Percentiles rank a stretch among this genome's conserved stretches.
These are phyloP conservation scores for Phialophora chinensis DNA, from an alignment of 2,329 filamentous ascomycete species.

Conservation along the genomic window DNA sequence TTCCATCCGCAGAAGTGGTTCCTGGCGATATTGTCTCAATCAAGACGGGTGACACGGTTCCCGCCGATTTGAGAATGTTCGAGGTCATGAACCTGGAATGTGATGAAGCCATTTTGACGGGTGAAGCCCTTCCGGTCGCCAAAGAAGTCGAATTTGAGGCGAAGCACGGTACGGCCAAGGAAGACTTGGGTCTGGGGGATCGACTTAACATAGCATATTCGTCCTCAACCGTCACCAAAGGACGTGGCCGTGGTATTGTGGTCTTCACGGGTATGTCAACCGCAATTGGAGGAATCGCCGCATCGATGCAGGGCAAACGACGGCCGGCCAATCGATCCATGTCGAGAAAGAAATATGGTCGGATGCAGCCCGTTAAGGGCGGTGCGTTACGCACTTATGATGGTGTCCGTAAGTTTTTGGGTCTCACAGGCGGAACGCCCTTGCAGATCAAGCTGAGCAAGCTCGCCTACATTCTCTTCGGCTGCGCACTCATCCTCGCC, in stretches of 20 bases:
- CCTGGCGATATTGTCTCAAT: constrained; percentile 62
- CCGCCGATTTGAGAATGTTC: constrained; percentile 62
- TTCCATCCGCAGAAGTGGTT: constrained; percentile 64
- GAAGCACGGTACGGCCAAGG: constrained; percentile 39
- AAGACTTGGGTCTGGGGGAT: constrained; percentile 59
- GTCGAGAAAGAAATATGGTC: constrained; percentile 54
- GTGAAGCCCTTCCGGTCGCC: constrained; percentile 65
- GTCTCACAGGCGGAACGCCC: constrained; percentile 74
- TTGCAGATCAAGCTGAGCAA: constrained; percentile 85
- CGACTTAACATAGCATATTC: constrained; percentile 67
- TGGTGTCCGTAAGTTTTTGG: constrained; percentile 61
- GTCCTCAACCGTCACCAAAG: constrained; percentile 65
- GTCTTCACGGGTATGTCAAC: constrained; percentile 67
- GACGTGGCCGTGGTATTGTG: constrained; percentile 64
- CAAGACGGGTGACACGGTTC: constrained; percentile 63
- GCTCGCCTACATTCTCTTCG: constrained; percentile 81
- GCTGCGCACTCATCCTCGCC: constrained; percentile 67
- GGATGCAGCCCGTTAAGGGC: constrained; percentile 56
- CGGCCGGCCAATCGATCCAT: constrained; percentile 50
- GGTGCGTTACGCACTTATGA: constrained; percentile 56
- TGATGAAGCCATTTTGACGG: constrained; percentile 69
- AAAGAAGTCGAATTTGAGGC: constrained; percentile 53
- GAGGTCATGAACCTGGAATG: constrained; percentile 74
- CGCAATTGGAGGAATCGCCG: constrained; percentile 66
- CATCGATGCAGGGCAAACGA: constrained; percentile 60